Base-by-base conservation (phyloP, 140 eudicot species). In the Anethum foeniculum region DNA sequence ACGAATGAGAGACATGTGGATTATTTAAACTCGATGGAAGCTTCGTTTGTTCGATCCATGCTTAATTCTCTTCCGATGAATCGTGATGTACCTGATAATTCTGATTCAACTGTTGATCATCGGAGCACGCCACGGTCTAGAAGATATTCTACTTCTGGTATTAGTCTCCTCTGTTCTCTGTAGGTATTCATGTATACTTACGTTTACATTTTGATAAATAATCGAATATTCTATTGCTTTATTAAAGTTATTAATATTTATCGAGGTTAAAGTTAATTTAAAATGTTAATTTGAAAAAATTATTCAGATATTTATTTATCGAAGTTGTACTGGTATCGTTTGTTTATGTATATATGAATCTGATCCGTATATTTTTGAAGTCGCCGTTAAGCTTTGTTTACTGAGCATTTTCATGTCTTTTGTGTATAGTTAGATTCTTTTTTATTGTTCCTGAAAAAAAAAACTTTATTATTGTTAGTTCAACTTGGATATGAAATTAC, bases 1-100 rank as follows among this genome's bases (percentile, higher is more conserved):
- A 92, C 96, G 19, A 87, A 92, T 67, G 89, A 92, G 65, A 85
- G 79, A 47, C 97, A 92, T 80, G 77, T 80, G 47, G 81, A 79
- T 62, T 92, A 80, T 69, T 43, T 90, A 54, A 90, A 82, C 75
- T 77, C 86, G 0, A 81, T 92, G 56, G 97, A 92, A 46, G 89
- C 89, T 43, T 82, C 89, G 14, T 92, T 92, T 19, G 91, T 92
- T 14, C 82, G 80, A 27, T 56, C 82, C 30, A 80, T 88, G 90
- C 62, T 71, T 44, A 30, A n/a, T 74, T 27, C 56, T n/a, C 62
- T 46, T 64, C 82, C 76, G 34, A 19, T 65, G 3, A 80, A 82
- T 21, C 81, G 85, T 16, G 30, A 36, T 68, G 43, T 82, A 44
- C 79, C 79, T n/a, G 85, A 82, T 51, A 13, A 15, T 52, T 68